phyloP scores from a whole-genome alignment of 495 filamentous ascomycete genomes.

The Talaromyces stipitatus region DNA sequence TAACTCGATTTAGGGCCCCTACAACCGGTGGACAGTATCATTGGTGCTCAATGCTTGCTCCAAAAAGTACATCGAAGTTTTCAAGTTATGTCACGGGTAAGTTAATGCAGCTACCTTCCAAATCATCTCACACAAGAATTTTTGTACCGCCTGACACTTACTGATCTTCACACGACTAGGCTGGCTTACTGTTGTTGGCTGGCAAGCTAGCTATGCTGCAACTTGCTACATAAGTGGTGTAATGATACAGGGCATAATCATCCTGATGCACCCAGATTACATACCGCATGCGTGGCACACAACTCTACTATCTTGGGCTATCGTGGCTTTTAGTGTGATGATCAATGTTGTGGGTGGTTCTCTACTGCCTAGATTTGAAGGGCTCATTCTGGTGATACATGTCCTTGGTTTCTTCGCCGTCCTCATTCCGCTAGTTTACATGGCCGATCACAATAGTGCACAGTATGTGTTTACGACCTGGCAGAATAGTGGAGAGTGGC shows the following conservation, averaged over 20 bases:
- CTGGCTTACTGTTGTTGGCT: constrained; percentile 7
- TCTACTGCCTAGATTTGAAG: constrained; percentile 49
- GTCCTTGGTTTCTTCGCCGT: constrained; percentile 55
- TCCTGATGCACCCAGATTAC: constrained; percentile 29
- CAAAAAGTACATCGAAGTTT: constrained; percentile 26
- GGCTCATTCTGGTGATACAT: constrained; percentile 52
- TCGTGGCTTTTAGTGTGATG: neutral
- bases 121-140: too few relatives aligned
- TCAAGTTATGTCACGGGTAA: constrained; percentile 41
- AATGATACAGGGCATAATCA: constrained; percentile 33
- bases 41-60: constrained; percentile 46
- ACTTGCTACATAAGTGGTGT: constrained; percentile 32
- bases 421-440: constrained; percentile 49
- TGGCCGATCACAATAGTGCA: constrained; percentile 37
- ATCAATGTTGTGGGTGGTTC: constrained; percentile 47
- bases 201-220: constrained; percentile 16
- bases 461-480: constrained; percentile 46
- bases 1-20: constrained; percentile 27
- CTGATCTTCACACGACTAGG: neutral
- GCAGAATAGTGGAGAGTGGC: constrained; percentile 49
- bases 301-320: constrained; percentile 4
- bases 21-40: constrained; percentile 47
- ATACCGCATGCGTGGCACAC: constrained; percentile 6
- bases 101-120: constrained; percentile 16
- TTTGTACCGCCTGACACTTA: too few relatives aligned